phyloP scores from a whole-genome alignment of 768 basidiomycete genomes.

The Suillus clintonianus region DNA sequence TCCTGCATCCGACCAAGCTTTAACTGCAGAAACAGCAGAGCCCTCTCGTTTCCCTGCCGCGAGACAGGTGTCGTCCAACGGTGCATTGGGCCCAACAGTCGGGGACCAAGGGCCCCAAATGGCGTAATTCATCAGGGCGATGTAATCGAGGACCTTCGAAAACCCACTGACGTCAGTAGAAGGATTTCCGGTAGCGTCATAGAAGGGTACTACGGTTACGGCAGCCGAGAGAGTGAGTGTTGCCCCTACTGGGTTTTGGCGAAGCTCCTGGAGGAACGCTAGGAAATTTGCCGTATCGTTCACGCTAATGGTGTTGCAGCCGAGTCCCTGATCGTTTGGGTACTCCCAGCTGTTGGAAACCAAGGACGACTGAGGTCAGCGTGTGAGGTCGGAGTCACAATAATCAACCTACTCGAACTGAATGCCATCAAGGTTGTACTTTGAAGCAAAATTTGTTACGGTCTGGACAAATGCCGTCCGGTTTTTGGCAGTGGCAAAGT shows the following conservation, averaged over 20 bases:
- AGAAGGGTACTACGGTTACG: constrained; percentile 63
- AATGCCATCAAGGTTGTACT: constrained; percentile 57
- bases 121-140: constrained; percentile 70
- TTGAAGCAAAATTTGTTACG: constrained; percentile 43
- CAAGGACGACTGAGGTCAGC: constrained; percentile 11
- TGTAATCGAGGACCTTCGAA: constrained; percentile 66
- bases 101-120: constrained; percentile 53
- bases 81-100: constrained; percentile 76
- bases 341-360: constrained; percentile 43
- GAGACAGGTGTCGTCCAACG: constrained; percentile 76
- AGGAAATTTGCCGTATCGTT: constrained; percentile 80
- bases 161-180: constrained; percentile 72
- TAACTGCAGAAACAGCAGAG: constrained; percentile 73
- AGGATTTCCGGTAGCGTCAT: constrained; percentile 58
- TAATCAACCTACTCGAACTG: constrained; percentile 51
- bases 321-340: constrained; percentile 64
- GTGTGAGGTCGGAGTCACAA: background rate
- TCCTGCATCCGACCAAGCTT: constrained; percentile 73
- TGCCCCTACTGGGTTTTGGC: constrained; percentile 48
- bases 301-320: constrained; percentile 60
- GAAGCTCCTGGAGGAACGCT: constrained; percentile 69
- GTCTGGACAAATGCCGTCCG: constrained; percentile 58
- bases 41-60: constrained; percentile 59
- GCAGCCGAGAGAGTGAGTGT: constrained; percentile 71
- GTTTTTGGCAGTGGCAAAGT: constrained; percentile 49